Evolutionary conservation across 176 grass and related monocot genomes (phyloP).

Genomic region (Cenchrus purpureus): DNA sequence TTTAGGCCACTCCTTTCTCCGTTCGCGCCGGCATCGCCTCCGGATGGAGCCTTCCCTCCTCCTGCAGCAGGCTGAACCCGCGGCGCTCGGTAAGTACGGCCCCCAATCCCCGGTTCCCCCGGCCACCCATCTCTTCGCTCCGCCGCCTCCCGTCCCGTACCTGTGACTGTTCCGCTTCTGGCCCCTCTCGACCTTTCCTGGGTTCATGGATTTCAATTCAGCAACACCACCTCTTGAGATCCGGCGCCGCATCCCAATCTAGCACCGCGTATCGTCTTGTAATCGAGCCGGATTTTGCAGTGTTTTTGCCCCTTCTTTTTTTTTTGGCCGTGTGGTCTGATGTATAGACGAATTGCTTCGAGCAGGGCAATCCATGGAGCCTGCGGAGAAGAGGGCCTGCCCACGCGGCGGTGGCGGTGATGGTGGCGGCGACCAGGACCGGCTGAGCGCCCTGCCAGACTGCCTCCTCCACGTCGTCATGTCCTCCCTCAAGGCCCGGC

Average conservation of each 20-base stretch:
- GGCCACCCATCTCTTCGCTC: too few species aligned
- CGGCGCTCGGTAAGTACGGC: too few species aligned
- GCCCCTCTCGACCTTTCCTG: too few species aligned
- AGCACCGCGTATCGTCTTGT: not conserved
- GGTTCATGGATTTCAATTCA: not conserved
- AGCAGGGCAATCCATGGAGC: not conserved
- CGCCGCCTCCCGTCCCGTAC: too few species aligned
- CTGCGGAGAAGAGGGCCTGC: not conserved
- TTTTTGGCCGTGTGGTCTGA: too few species aligned
- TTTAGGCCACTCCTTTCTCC: too few species aligned
- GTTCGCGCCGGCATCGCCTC: too few species aligned
- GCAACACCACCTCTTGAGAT: not conserved
- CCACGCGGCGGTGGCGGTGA: not conserved
- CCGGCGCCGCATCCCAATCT: not conserved
- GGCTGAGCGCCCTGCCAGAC: not conserved
- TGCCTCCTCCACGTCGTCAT: slow-evolving; percentile 11
- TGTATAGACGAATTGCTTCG: not conserved
- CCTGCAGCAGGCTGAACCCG: too few species aligned
- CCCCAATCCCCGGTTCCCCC: too few species aligned
- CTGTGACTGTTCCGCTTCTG: too few species aligned
- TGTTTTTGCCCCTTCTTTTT: not conserved
- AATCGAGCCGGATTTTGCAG: not conserved
- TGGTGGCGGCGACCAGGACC: not conserved
- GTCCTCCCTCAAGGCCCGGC: slow-evolving; percentile 4
- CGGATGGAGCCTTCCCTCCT: too few species aligned